Evolutionary conservation across 176 grass and related monocot genomes (phyloP), one percentile per base, ranked within the genome.

Genomic region (Rhynchospora breviuscula): DNA sequence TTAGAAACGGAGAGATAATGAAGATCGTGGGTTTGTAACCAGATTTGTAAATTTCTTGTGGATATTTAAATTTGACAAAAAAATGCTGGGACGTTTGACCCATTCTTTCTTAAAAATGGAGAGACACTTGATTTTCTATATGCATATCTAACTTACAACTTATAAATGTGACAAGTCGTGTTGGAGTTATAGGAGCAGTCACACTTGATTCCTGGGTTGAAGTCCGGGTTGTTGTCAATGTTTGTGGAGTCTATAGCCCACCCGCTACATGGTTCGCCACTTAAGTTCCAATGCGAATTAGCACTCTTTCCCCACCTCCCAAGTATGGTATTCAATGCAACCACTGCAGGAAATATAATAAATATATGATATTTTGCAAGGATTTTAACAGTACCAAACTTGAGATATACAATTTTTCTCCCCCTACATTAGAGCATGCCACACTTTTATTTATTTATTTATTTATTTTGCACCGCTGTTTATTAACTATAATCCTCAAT

Each of bases 191-290:
- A 79, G 44, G 7, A 58, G 72, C 88, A 90, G 14, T 84, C 54
- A 29, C 88, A 90, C 26, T 75, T 86, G 43, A 87, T 80, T 19
- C 25, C 81, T 0, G 88, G 88, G 49, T 84, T 90, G 72, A 84
- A 87, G 2, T 64, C 10, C 1, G 0, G 0, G 10, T 45, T 40
- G 7, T 31, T 44, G 25, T 65, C 54, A 0, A 90, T 3, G 12
- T 18, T 10, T 10, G 63, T 81, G 4, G 21, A 19, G n/a, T 87
- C 63, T 25, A 31, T 84, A 11, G 85, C 85, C 5, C 13, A 59
- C 3, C 85, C 85, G 40, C 44, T 87, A 85, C 88, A 90, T 10
- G 81, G 88, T 8, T 90, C 73, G 8, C 88, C 85, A 57, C 73
- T 87, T 57, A 66, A 80, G 63, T 90, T 90, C 88, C 88, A 90